phyloP scores from a whole-genome alignment of 2,329 filamentous ascomycete species.

The Plenodomus tracheiphilus region DNA sequence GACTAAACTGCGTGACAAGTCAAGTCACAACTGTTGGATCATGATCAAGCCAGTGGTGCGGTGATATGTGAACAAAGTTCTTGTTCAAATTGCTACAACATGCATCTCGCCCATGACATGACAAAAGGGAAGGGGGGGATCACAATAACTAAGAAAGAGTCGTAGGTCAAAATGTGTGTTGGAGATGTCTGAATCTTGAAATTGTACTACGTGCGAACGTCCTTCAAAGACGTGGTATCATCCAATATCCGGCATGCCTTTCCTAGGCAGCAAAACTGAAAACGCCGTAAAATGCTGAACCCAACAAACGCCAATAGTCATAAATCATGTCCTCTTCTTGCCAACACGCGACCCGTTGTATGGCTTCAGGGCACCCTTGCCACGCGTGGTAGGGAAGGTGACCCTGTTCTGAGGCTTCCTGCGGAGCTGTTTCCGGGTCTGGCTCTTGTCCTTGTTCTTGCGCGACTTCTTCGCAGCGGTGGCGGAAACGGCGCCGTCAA shows the following conservation, averaged over 20 bases:
- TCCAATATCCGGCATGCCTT: conserved; percentile 14
- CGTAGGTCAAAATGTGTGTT: neutral
- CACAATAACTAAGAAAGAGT: no score
- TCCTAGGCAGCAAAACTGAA: conserved; percentile 17
- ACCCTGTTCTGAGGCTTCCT: conserved; percentile 46
- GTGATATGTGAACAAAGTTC: no score
- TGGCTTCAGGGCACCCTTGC: conserved; percentile 42
- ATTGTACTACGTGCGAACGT: conserved; percentile 11
- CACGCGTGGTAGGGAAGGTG: conserved; percentile 39
- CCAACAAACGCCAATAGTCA: conserved; percentile 19
- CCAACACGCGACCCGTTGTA: conserved; percentile 33
- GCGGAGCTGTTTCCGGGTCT: conserved; percentile 41
- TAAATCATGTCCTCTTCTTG: conserved; percentile 30
- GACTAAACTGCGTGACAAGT: no score
- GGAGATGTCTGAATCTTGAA: neutral
- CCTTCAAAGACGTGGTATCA: conserved; percentile 31
- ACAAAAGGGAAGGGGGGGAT: no score
- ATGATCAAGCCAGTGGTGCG: no score
- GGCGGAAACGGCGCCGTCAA: conserved; percentile 33
- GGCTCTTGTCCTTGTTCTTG: conserved; percentile 40
- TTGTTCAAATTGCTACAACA: no score
- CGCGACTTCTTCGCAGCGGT: conserved; percentile 24
- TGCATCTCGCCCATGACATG: no score
- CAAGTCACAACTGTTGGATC: no score
- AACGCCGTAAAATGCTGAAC: conserved; percentile 32